These are phyloP conservation scores for Tulasnella sp. DNA, from an alignment of 768 basidiomycete genomes.

Conservation along the genomic window DNA sequence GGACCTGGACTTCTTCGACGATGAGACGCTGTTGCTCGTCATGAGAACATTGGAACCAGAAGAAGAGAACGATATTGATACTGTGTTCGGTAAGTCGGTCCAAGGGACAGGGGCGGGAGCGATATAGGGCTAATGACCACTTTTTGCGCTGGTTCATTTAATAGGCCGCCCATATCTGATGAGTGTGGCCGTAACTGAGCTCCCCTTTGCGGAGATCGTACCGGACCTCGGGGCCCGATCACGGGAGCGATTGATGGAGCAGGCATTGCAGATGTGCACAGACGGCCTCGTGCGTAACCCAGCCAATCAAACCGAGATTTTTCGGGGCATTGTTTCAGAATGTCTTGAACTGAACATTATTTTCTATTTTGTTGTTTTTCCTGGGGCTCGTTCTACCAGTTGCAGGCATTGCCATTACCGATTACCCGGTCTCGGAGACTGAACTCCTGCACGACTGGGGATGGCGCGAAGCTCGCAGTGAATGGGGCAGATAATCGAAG, in stretches of 20 bases:
- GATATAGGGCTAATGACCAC: too few species aligned
- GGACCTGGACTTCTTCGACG: constrained; percentile 19
- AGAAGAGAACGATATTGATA: background rate
- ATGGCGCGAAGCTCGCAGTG: constrained; percentile 10
- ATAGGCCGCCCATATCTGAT: constrained; percentile 11
- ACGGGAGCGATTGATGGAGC: constrained; percentile 9
- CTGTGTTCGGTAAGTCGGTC: constrained; percentile 4
- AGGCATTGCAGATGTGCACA: constrained; percentile 1
- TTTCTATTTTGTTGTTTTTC: too few species aligned
- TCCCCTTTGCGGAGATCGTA: background rate
- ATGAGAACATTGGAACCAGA: constrained; percentile 9
- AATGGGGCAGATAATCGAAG: constrained; percentile 14
- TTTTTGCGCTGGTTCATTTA: background rate
- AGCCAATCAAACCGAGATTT: constrained; percentile 1
- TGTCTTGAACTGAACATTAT: too few species aligned
- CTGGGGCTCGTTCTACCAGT: background rate
- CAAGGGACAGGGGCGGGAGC: background rate
- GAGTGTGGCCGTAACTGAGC: constrained; percentile 4
- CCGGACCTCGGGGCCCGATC: background rate
- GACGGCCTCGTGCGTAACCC: background rate
- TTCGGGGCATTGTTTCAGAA: background rate
- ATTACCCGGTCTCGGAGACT: constrained; percentile 4
- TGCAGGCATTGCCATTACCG: constrained; percentile 5
- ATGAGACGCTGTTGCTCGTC: constrained; percentile 11
- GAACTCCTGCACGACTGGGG: constrained; percentile 11